Evolutionary conservation across 106 monocot species (phyloP).

Genomic region (Narthecium ossifragum): DNA sequence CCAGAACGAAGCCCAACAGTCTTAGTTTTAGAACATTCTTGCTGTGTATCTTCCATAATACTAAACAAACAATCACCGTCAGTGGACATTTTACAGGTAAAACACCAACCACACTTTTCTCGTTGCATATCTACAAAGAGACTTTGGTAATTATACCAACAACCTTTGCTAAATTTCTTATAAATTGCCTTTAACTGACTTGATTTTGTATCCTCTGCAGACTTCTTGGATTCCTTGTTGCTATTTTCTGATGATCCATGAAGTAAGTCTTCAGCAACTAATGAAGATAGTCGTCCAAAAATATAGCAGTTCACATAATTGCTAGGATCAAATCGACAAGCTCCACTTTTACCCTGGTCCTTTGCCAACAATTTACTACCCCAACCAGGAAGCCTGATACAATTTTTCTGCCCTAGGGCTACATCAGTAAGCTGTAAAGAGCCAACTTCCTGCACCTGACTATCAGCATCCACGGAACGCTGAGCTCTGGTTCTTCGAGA

Average conservation of each 20-base stretch:
- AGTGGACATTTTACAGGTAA: conserved; percentile 46
- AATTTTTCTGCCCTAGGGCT: conserved; percentile 10
- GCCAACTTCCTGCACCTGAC: conserved; percentile 4
- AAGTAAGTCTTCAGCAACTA: conserved; percentile 53
- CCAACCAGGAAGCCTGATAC: conserved; percentile 1
- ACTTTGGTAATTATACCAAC: conserved; percentile 42
- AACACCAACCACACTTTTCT: conserved; percentile 96
- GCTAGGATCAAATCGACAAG: conserved; percentile 30
- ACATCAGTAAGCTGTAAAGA: conserved; percentile 10
- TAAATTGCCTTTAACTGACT: conserved; percentile 52
- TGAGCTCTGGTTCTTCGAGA: conserved; percentile 10
- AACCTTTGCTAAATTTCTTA: conserved; percentile 26
- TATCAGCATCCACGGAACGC: conserved; percentile 6
- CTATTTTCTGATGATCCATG: conserved; percentile 28
- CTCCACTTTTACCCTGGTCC: conserved; percentile 14
- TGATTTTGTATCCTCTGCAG: conserved; percentile 42
- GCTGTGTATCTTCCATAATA: conserved; percentile 26
- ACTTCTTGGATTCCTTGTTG: conserved; percentile 22
- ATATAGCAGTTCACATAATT: conserved; percentile 70
- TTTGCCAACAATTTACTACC: not conserved
- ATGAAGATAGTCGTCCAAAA: conserved; percentile 70
- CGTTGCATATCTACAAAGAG: conserved; percentile 33
- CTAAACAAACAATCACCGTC: conserved; percentile 58
- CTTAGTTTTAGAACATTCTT: conserved; percentile 25
- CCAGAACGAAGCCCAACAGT: conserved; percentile 26